Evolutionary conservation across 108 stramenopile species (phyloP), one percentile per base, ranked within the genome.

Genomic region (Tribonema minus): DNA sequence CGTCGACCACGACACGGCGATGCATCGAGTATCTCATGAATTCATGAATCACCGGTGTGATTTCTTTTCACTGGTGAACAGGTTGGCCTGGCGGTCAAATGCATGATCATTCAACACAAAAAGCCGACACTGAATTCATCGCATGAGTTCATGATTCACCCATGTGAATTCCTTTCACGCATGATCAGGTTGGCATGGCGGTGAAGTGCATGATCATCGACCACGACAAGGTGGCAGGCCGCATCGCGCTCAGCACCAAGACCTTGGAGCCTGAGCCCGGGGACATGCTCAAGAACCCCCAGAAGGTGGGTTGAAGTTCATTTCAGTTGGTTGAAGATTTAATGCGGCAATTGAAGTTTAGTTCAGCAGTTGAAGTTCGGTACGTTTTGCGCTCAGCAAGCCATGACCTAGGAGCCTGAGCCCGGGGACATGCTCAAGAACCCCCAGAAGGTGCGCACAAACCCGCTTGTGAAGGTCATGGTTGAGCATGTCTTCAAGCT

Each of bases 131-230:
- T n/a, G n/a, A n/a, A n/a, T n/a, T n/a, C n/a, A n/a, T n/a, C n/a
- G n/a, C n/a, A n/a, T n/a, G n/a, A n/a, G n/a, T n/a, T n/a, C n/a
- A n/a, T n/a, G n/a, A n/a, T n/a, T n/a, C n/a, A n/a, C n/a, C n/a
- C n/a, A n/a, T n/a, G n/a, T n/a, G n/a, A n/a, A n/a, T n/a, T n/a
- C n/a, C n/a, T n/a, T n/a, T n/a, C n/a, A n/a, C n/a, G n/a, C n/a
- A n/a, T n/a, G n/a, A n/a, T n/a, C n/a, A n/a, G n/a, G 91, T 92
- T 5, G 95, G 95, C 59, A 91, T 92, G 88, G 83, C 87, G 75
- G 79, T 97, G 72, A 96, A 95, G 85, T 94, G 93, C 85, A 98
- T 98, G 97, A 94, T 98, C 76, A 93, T 98, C 67, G 94, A 96
- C 84, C 93, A 95, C 75, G 94, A 96, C 76, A 95, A 95, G 88